Conservation (phyloP, 805 yeast species). For the Kodamaea sagamina region DNA sequence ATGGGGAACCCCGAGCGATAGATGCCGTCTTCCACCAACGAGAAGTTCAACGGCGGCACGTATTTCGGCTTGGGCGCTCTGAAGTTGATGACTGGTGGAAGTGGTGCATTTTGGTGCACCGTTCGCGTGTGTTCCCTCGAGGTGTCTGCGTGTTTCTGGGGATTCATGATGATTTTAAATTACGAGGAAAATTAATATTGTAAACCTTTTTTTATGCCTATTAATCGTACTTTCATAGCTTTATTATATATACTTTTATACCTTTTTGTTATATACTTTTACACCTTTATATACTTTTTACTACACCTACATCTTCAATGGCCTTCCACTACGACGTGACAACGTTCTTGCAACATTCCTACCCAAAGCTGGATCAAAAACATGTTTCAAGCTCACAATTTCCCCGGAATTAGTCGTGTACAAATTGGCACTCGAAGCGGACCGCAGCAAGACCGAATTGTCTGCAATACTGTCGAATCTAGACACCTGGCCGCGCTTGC, state of each 20-base stretch:
- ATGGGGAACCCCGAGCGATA: conserved; percentile 95
- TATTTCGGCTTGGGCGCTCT: conserved; percentile 23
- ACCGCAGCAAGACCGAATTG: neutral
- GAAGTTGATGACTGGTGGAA: neutral
- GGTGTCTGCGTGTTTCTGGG: no score
- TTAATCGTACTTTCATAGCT: no score
- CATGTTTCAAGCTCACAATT: conserved; percentile 12
- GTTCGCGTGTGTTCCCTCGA: neutral
- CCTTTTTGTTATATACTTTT: no score
- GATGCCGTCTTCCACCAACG: conserved; percentile 82
- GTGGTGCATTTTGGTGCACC: neutral
- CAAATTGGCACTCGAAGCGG: conserved; percentile 3
- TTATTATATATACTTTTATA: no score
- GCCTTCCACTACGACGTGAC: conserved; percentile 7
- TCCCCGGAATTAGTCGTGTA: conserved; percentile 5
- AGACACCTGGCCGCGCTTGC: neutral
- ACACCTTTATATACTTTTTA: no score
- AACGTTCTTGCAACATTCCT: conserved; percentile 8
- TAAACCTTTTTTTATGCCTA: no score
- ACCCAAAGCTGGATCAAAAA: conserved; percentile 12
- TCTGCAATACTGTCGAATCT: neutral
- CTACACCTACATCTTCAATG: conserved; percentile 2
- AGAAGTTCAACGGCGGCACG: conserved; percentile 91
- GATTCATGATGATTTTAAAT: no score
- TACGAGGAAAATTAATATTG: no score